phyloP scores from a whole-genome alignment of 2,329 filamentous ascomycete genomes.

The Apiospora phragmitis region DNA sequence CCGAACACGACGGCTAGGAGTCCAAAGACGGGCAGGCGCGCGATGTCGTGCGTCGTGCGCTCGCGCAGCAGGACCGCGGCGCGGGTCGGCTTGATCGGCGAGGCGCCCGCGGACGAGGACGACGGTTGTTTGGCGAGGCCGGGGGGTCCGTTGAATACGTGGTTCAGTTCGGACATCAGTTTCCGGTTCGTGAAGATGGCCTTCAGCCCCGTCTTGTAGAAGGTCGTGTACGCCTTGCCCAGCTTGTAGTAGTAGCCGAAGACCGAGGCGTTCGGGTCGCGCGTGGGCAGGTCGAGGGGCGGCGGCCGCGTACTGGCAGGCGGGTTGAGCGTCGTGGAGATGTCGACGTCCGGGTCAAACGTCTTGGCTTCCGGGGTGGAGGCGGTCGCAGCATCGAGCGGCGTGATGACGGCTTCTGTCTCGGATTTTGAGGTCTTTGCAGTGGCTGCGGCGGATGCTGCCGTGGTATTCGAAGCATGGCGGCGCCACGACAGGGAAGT shows the following conservation, averaged over 20 bases:
- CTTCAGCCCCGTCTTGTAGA: conserved; percentile 86
- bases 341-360: conserved; percentile 13
- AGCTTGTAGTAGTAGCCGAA: conserved; percentile 57
- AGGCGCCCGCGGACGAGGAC: conserved; percentile 18
- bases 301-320: conserved; percentile 73
- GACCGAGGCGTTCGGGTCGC: conserved; percentile 44
- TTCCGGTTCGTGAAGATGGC: conserved; percentile 70
- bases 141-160: conserved; percentile 35
- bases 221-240: conserved; percentile 75
- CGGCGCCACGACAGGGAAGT: background rate
- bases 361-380: conserved; percentile 8
- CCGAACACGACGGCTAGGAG: conserved; percentile 76
- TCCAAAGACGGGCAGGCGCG: conserved; percentile 77
- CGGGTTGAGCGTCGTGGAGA: conserved; percentile 60
- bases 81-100: conserved; percentile 54
- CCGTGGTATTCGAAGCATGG: background rate
- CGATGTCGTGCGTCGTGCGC: conserved; percentile 70
- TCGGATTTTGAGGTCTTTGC: conserved; percentile 2
- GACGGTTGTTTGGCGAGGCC: background rate
- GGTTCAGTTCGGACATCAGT: conserved; percentile 43
- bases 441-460: background rate
- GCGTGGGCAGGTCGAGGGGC: conserved; percentile 61
- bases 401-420: conserved; percentile 11
- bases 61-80: conserved; percentile 69
- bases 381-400: conserved; percentile 13